Evolutionary conservation across 306 rosid genomes (phyloP), one percentile per base, ranked within the genome.

Genomic region (Hylodesmum podocarpum): DNA sequence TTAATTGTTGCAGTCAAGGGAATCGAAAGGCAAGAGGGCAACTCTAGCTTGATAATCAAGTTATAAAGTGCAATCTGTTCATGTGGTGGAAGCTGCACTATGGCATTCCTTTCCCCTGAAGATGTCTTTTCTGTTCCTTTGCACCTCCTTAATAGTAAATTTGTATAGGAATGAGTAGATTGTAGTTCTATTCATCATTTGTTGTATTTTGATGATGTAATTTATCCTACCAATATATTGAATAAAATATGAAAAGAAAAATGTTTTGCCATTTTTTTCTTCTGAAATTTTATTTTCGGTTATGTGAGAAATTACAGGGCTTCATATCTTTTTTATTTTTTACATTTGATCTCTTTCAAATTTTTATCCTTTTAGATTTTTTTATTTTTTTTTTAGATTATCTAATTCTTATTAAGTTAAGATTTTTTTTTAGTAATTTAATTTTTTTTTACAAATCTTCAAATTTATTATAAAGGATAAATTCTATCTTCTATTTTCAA

Each of bases 21-120:
- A 90, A 73, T 84, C 92, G 33, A 95, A 92, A 80, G 98, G 98
- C 81, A 95, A 92, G 91, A 82, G 89, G 80, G 93, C 97, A 73
- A 95, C 98, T 58, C 88, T 95, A 74, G 98, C 98, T 8, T 94
- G 87, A 87, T 18, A 10, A 40, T 34, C 65, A 65, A 50, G 80
- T 46, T 66, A 31, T 24, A 51, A 34, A 43, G 59, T 46, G 54
- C 21, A 53, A 65, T 70, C 34, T 59, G 71, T 44, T 68, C 67
- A 36, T 25, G 51, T 1, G 19, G 83, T 72, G 27, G 75, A 69
- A 75, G 66, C 57, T n/a, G 53, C 63, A 58, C 15, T 59, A 37
- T 66, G 72, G 72, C 43, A 70, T 65, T 49, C n/a, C 58, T 61
- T 50, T 65, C 65, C 51, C 24, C 4, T 3, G 65, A 77, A 29